phyloP scores from a whole-genome alignment of 1,284 basidiomycete genomes.

The Lentinula novae-zelandiae region DNA sequence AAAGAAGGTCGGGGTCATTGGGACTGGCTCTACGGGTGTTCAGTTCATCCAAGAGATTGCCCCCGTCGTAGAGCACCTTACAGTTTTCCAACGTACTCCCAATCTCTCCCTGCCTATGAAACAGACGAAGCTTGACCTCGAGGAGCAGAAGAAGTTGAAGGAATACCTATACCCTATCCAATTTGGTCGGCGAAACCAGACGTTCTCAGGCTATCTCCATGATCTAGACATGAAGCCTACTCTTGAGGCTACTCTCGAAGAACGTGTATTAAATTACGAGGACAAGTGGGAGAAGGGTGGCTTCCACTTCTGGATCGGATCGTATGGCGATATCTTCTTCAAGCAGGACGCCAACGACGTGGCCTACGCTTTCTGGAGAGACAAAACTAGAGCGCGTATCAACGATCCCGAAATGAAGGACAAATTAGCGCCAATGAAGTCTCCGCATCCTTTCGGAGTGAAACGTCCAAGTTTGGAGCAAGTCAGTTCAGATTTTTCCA shows the following conservation, averaged over 20 bases:
- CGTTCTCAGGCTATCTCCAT: constrained; percentile 21
- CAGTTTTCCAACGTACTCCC: constrained; percentile 27
- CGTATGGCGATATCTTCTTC: constrained; percentile 17
- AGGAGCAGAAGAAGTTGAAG: constrained; percentile 18
- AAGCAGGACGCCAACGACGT: constrained; percentile 20
- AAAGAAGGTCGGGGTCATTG: constrained; percentile 23
- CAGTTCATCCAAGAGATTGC: constrained; percentile 25
- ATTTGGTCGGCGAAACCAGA: constrained; percentile 20
- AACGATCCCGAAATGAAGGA: constrained; percentile 21
- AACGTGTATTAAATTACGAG: constrained; percentile 19
- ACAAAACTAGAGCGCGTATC: constrained; percentile 21
- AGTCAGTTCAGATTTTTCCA: neutral
- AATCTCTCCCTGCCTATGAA: constrained; percentile 23
- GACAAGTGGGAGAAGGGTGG: constrained; percentile 22
- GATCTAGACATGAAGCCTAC: constrained; percentile 12
- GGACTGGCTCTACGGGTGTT: constrained; percentile 25
- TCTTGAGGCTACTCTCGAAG: constrained; percentile 19
- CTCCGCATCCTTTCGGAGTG: constrained; percentile 23
- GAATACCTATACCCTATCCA: constrained; percentile 18
- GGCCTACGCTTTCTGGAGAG: constrained; percentile 24
- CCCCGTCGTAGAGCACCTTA: constrained; percentile 20
- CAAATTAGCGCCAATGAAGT: constrained; percentile 21
- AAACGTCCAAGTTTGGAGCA: constrained; percentile 23
- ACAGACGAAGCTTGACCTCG: constrained; percentile 16
- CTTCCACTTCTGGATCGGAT: constrained; percentile 21